Evolutionary conservation across 1,284 basidiomycete species (phyloP), one percentile per base, ranked within the genome.

Genomic region (Trichosporon sp.): DNA sequence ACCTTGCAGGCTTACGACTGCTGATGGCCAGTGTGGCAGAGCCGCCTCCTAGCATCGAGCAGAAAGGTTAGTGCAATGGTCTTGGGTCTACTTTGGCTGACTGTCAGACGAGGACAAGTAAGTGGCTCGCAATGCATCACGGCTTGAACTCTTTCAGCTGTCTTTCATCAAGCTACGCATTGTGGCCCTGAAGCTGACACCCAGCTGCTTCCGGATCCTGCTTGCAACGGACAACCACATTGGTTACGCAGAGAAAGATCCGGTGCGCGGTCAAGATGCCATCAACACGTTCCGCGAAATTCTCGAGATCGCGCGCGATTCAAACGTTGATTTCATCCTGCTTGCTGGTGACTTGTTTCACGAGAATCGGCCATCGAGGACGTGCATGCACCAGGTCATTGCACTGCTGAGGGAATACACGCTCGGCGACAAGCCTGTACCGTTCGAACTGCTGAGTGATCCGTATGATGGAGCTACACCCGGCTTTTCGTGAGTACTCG

Each of bases 301-400:
- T 60, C 85, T 99, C 7, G 89, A 97, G 78, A 85, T 98, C 4
- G 96, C 95, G 0, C 88, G 91, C 15, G 93, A 95, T 72, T 86
- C 93, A 73, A 90, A 97, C 74, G 95, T 96, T 65, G 95, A 98
- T 83, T 93, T 97, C 78, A 87, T 99, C 67, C 87, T 99, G 2
- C 88, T 98, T 1, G 95, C 92, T 13, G 96, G 97, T 11, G 97
- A 99, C 82, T 86, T 99, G 7, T 99, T 99, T 79, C 97, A 99
- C 81, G 97, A 99, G 78, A 99, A 99, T 81, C 89, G 94, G 72
- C 97, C 97, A 0, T 93, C 93, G 32, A 85, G 95, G 75, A 91
- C 94, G 53, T 92, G 92, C 71, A 83, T 99, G 68, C 96, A 93
- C 82, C 89, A 92, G 79, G 91, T 90, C 1, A 92, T 95, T 78